Percentiles rank a stretch among this genome's conserved stretches.
Conservation (phyloP, 805 yeast genomes). For the Ogataea haglerorum region DNA sequence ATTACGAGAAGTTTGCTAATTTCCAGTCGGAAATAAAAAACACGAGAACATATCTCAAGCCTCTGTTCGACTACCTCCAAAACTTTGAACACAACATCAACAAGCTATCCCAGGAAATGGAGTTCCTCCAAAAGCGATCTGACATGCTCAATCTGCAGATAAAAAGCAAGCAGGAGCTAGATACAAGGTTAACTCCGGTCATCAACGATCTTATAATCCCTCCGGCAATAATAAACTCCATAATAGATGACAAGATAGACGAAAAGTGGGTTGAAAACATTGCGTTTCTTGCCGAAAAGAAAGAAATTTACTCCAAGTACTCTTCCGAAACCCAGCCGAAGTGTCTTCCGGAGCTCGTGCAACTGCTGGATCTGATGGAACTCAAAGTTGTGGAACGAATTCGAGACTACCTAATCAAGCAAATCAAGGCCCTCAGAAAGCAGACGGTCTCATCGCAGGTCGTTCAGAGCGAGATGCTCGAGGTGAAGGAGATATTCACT, state of each 20-base stretch:
- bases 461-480: constrained; percentile 63
- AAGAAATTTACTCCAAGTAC: constrained; percentile 48
- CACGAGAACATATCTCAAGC: constrained; percentile 39
- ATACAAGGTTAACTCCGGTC: constrained; percentile 63
- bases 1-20: constrained; percentile 22
- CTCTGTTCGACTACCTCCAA: constrained; percentile 50
- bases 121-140: constrained; percentile 53
- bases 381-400: constrained; percentile 70
- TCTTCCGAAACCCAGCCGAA: constrained; percentile 14
- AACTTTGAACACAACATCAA: constrained; percentile 58
- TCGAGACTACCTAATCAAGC: constrained; percentile 60
- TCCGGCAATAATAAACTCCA: constrained; percentile 59
- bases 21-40: constrained; percentile 29
- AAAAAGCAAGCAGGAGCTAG: constrained; percentile 44
- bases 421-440: constrained; percentile 67
- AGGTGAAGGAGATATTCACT: constrained; percentile 56
- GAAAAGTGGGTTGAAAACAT: constrained; percentile 66
- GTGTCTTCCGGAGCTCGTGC: constrained; percentile 24
- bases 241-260: constrained; percentile 56
- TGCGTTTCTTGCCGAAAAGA: constrained; percentile 54
- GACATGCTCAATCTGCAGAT: constrained; percentile 45
- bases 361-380: constrained; percentile 49
- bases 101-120: constrained; percentile 57
- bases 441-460: constrained; percentile 67
- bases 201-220: constrained; percentile 74